phyloP scores from a whole-genome alignment of 805 yeast species.

The Kluyveromyces nonfermentans region DNA sequence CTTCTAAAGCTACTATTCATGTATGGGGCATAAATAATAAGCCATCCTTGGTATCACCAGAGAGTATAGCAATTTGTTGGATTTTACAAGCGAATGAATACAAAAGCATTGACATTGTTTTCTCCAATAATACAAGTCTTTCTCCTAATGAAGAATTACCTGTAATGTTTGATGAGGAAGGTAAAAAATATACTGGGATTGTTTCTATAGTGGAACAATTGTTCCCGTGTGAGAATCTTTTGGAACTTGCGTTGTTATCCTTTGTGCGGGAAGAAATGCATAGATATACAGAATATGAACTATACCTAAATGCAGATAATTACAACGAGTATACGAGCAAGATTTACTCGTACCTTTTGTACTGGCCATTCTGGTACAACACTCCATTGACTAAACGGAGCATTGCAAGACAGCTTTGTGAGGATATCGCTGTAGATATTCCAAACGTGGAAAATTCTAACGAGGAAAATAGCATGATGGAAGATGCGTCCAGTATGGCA shows the following conservation, averaged over 20 bases:
- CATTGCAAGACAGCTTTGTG: conserved; percentile 12
- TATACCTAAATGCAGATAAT: conserved; percentile 46
- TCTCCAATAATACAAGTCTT: conserved; percentile 50
- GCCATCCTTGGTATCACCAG: conserved; percentile 22
- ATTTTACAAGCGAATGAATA: conserved; percentile 10
- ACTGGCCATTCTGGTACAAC: conserved; percentile 69
- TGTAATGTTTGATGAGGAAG: conserved; percentile 24
- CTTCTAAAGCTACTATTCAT: conserved; percentile 9
- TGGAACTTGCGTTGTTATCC: conserved; percentile 38
- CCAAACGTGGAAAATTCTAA: conserved; percentile 15
- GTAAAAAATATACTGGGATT: conserved; percentile 33
- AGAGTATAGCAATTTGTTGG: conserved; percentile 25
- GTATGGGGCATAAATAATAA: conserved; percentile 22
- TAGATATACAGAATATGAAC: conserved; percentile 45
- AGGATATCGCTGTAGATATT: conserved; percentile 12
- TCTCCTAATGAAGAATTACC: conserved; percentile 47
- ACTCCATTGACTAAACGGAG: conserved; percentile 36
- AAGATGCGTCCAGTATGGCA: conserved; percentile 13
- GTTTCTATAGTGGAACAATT: conserved; percentile 32
- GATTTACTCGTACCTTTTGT: conserved; percentile 41
- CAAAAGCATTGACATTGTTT: conserved; percentile 32
- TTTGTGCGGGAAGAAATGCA: conserved; percentile 35
- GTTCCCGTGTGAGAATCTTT: conserved; percentile 26
- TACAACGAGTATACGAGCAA: conserved; percentile 53
- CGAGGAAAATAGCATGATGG: conserved; percentile 2